Evolutionary conservation across 805 yeast genomes (phyloP), one percentile per base, ranked within the genome.

Genomic region (Kazachstania bromeliacearum): DNA sequence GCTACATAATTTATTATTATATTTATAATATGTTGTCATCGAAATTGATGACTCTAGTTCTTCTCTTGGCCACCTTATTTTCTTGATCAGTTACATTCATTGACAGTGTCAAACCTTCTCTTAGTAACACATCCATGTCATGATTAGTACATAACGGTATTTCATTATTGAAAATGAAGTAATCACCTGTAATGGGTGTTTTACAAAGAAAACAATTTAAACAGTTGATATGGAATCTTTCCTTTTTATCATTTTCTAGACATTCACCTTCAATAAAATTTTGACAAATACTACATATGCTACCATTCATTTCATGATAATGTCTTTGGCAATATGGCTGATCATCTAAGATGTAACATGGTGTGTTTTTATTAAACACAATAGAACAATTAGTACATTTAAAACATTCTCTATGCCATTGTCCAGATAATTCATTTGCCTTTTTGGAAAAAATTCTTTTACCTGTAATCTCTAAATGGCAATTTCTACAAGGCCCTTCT

Each of bases 401-500:
- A 65, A 92, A 89, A 55, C 98, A 92, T n/a, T 67, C 60, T 27
- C 94, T 69, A 55, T 92, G 98, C 98, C 97, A 92, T 55, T 87
- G 89, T 0, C 97, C 97, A 1, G 85, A 73, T 32, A 83, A 63
- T 51, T 79, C 87, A 13, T 32, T 34, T 5, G 39, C 82, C 37
- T 82, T 83, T 47, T 78, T 81, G n/a, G 95, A 84, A 60, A 77
- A 81, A 14, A 89, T 81, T 0, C 92, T 68, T 51, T 79, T 84
- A 1, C 75, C 67, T 1, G 45, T 43, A 23, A 88, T 77, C 12
- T 60, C 66, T 31, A 59, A 42, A 4, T 60, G 57, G 62, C 97
- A 88, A 27, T 71, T 68, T 40, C 96, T 75, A 56, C 97, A 88
- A 9, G 87, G 85, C 0, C 92, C 89, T 43, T 73, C 62, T 1